Conservation (phyloP, 345 rosid genomes). For the Acer campestre region DNA sequence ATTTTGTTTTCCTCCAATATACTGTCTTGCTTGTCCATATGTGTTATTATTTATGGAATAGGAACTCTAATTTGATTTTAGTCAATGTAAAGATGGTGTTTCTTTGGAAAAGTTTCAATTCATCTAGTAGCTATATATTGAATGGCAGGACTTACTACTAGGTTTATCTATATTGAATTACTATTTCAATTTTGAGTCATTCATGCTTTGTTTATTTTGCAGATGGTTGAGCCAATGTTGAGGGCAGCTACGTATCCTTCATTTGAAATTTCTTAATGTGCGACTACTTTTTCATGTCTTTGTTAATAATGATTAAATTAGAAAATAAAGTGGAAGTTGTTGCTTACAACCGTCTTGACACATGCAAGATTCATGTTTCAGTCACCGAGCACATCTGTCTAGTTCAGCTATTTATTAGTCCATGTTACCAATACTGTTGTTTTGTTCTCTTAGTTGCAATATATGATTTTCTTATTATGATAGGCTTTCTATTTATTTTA, state of each 20-base stretch:
- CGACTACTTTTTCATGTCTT: neutral
- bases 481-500: neutral
- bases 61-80: too few species aligned
- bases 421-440: neutral
- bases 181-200: neutral
- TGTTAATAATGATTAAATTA: neutral
- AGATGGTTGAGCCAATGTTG: slow-evolving; percentile 92
- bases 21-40: neutral
- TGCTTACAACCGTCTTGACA: neutral
- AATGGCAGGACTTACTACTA: neutral
- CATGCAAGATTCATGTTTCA: neutral
- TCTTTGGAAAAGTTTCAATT: neutral
- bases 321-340: neutral
- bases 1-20: neutral
- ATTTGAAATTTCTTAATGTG: slow-evolving; percentile 6
- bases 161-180: neutral
- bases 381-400: neutral
- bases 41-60: neutral
- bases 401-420: neutral
- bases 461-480: neutral
- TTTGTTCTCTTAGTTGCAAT: neutral
- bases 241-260: slow-evolving; percentile 83
- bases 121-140: neutral
- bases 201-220: slow-evolving; percentile 35
- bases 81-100: too few species aligned